These are phyloP conservation scores for Leccinum fibrillosum DNA, from an alignment of 768 basidiomycete species.

Conservation along the genomic window DNA sequence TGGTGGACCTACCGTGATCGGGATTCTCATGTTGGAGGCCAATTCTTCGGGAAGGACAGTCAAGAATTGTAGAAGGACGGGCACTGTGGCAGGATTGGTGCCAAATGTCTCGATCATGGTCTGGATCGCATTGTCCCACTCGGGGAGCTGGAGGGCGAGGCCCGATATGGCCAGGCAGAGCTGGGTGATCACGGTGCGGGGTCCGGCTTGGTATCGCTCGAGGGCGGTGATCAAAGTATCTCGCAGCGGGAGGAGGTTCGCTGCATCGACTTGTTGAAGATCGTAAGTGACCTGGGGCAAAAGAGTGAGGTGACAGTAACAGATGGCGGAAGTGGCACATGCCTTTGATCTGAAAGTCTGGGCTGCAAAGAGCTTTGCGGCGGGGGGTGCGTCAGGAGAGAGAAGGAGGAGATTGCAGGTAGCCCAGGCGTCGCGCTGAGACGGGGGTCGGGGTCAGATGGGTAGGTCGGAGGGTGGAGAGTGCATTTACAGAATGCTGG, in stretches of 20 bases:
- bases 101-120: conserved; percentile 85
- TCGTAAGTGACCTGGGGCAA: conserved; percentile 85
- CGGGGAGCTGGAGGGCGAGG: conserved; percentile 82
- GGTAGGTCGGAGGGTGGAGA: conserved; percentile 63
- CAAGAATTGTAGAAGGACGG: conserved; percentile 83
- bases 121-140: conserved; percentile 81
- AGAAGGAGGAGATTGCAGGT: conserved; percentile 90
- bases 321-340: conserved; percentile 24
- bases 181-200: conserved; percentile 82
- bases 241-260: conserved; percentile 73
- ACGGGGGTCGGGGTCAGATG: conserved; percentile 66
- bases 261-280: conserved; percentile 77
- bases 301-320: conserved; percentile 32
- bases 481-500: conserved; percentile 95
- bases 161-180: conserved; percentile 88
- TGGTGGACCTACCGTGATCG: conserved; percentile 69
- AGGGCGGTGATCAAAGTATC: conserved; percentile 84
- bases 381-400: conserved; percentile 68
- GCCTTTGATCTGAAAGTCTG: conserved; percentile 97
- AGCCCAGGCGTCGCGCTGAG: conserved; percentile 93
- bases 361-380: conserved; percentile 91
- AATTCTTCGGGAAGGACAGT: conserved; percentile 90
- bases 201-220: conserved; percentile 68
- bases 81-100: conserved; percentile 77
- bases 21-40: conserved; percentile 78